Conservation (phyloP, 2,329 filamentous ascomycete genomes). For the Apiospora aurea region DNA sequence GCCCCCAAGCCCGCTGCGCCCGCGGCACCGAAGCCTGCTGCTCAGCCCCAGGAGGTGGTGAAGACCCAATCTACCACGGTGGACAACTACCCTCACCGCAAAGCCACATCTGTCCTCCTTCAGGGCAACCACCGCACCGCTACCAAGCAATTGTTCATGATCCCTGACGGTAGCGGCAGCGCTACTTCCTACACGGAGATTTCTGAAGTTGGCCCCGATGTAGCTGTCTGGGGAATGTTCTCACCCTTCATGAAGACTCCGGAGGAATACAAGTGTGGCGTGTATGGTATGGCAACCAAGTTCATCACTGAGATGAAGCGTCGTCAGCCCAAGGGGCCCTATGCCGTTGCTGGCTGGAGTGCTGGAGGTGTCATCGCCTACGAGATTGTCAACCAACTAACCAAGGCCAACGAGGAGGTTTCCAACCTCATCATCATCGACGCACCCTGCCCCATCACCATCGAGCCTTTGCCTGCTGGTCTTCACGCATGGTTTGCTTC, state of each 20-base stretch:
- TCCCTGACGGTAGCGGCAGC: constrained; percentile 63
- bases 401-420: constrained; percentile 62
- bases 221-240: constrained; percentile 67
- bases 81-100: constrained; percentile 58
- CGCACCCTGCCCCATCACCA: constrained; percentile 69
- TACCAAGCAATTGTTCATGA: constrained; percentile 58
- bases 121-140: constrained; percentile 59
- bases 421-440: constrained; percentile 71
- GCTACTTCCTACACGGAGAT: constrained; percentile 73
- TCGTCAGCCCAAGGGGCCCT: constrained; percentile 73
- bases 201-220: constrained; percentile 55
- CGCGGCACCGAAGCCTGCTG: constrained; percentile 30
- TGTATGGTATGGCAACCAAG: constrained; percentile 69
- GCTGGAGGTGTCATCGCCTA: constrained; percentile 77
- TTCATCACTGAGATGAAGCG: constrained; percentile 75
- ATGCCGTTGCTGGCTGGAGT: constrained; percentile 77
- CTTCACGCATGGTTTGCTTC: constrained; percentile 77
- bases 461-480: constrained; percentile 71
- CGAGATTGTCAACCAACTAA: constrained; percentile 68
- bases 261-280: constrained; percentile 69
- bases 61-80: constrained; percentile 47
- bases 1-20: constrained; percentile 38
- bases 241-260: constrained; percentile 76
- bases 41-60: constrained; percentile 48
- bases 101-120: constrained; percentile 51